Percentiles rank a stretch among this genome's conserved stretches.
Evolutionary conservation across 345 rosid genomes (phyloP).

Genomic region (Moricandia arvensis): DNA sequence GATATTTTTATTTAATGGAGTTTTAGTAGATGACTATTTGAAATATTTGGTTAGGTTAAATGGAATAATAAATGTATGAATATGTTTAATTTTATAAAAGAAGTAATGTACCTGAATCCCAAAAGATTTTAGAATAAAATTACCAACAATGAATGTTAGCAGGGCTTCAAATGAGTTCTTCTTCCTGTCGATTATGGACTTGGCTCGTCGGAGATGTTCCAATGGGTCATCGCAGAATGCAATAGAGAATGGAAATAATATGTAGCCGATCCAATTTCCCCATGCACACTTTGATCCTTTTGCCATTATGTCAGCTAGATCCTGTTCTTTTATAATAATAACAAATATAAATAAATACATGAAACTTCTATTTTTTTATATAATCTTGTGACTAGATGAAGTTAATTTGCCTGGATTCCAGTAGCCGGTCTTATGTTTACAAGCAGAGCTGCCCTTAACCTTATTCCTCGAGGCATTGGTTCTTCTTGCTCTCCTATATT

Average conservation of each 20-base stretch:
- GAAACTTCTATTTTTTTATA: neutral
- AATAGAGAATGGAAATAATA: constrained; percentile 50
- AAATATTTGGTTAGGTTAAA: neutral
- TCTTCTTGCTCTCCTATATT: constrained; percentile 20
- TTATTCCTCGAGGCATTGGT: constrained; percentile 40
- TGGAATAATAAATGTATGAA: neutral
- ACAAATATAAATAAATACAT: neutral
- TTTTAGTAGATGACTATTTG: neutral
- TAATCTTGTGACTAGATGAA: neutral
- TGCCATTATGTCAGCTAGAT: constrained; percentile 51
- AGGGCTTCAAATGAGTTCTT: constrained; percentile 52
- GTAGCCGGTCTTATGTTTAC: constrained; percentile 55
- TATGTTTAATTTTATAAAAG: neutral
- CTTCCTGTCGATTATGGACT: constrained; percentile 45
- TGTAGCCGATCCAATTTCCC: constrained; percentile 61
- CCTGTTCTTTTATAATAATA: constrained; percentile 25
- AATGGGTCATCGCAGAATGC: constrained; percentile 44
- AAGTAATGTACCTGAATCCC: constrained; percentile 42
- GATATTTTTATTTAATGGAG: neutral
- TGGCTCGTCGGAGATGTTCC: constrained; percentile 48
- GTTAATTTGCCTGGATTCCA: constrained; percentile 52
- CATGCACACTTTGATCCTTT: constrained; percentile 45
- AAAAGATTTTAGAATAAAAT: constrained; percentile 27
- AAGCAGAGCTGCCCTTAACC: constrained; percentile 50
- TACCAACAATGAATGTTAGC: constrained; percentile 2